Evolutionary conservation across 768 basidiomycete species (phyloP).

Genomic region (Kwoniella sp.): DNA sequence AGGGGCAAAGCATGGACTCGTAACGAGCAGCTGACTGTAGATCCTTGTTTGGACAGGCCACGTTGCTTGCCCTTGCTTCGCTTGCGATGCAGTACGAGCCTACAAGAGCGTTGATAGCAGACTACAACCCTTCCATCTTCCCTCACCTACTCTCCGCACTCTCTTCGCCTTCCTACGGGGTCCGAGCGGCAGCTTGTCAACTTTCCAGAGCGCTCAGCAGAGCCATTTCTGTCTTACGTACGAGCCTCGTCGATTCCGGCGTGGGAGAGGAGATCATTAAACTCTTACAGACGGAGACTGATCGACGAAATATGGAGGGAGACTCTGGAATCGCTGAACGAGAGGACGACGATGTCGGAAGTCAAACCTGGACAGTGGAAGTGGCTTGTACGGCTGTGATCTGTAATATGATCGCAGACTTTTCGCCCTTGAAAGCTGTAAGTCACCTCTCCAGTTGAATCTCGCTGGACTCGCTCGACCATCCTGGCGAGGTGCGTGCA

Average conservation of each 20-base stretch:
- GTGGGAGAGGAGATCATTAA: slow-evolving; percentile 72
- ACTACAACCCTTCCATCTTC: slow-evolving; percentile 62
- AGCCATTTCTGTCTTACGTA: slow-evolving; percentile 75
- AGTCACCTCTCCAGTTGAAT: too few species aligned
- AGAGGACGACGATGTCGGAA: slow-evolving; percentile 40
- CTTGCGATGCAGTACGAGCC: slow-evolving; percentile 73
- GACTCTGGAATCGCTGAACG: slow-evolving; percentile 32
- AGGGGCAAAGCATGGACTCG: too few species aligned
- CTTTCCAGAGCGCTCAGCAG: slow-evolving; percentile 78
- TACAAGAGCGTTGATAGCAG: slow-evolving; percentile 69
- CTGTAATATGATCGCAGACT: slow-evolving; percentile 83
- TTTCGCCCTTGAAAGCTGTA: slow-evolving; percentile 75
- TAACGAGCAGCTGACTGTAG: background rate
- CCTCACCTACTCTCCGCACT: slow-evolving; percentile 64
- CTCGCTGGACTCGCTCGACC: too few species aligned
- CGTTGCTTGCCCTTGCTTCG: slow-evolving; percentile 71
- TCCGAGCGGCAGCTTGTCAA: slow-evolving; percentile 85
- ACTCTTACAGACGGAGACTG: slow-evolving; percentile 58
- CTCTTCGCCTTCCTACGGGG: slow-evolving; percentile 67
- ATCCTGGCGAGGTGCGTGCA: too few species aligned
- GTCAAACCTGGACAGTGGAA: slow-evolving; percentile 71
- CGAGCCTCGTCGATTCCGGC: slow-evolving; percentile 79
- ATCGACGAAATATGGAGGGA: slow-evolving; percentile 47
- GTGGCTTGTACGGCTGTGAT: slow-evolving; percentile 72
- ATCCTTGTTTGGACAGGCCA: slow-evolving; percentile 61